These are phyloP conservation scores for Monoraphidium neglectum DNA, from an alignment of 139 green algal genomes.

Conservation along the genomic window DNA sequence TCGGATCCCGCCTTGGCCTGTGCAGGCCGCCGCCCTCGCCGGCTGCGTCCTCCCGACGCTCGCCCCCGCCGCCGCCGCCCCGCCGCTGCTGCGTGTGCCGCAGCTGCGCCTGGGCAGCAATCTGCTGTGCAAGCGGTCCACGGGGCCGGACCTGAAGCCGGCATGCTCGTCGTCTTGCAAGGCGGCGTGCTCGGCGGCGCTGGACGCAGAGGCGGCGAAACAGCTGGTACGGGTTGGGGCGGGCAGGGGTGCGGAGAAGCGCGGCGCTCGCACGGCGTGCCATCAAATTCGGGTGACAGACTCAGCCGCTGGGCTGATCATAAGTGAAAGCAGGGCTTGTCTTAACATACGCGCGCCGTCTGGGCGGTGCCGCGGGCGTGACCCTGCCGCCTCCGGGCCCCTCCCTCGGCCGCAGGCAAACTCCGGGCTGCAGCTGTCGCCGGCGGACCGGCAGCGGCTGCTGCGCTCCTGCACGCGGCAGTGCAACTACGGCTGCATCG, in stretches of 20 bases:
- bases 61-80: no score
- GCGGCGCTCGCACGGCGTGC: slow-evolving; percentile 5
- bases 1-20: no score
- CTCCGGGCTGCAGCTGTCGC: slow-evolving; percentile 32
- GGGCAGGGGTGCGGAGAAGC: neutral
- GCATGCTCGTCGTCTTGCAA: slow-evolving; percentile 37
- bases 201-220: slow-evolving; percentile 14
- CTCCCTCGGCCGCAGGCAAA: neutral
- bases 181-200: slow-evolving; percentile 18
- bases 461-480: slow-evolving; percentile 41
- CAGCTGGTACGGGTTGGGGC: neutral
- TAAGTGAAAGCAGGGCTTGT: no score
- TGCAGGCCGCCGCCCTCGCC: no score
- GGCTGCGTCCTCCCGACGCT: no score
- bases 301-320: no score
- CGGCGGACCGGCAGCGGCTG: slow-evolving; percentile 28
- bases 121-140: slow-evolving; percentile 31
- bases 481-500: slow-evolving; percentile 54
- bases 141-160: slow-evolving; percentile 38
- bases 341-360: no score
- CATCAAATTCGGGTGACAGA: no score
- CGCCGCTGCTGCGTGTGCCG: slow-evolving; percentile 13
- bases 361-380: no score
- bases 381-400: slow-evolving; percentile 6
- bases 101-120: slow-evolving; percentile 25